These are phyloP conservation scores for Magnusiomyces sp. DNA, from an alignment of 1,139 yeast species.

Conservation along the genomic window DNA sequence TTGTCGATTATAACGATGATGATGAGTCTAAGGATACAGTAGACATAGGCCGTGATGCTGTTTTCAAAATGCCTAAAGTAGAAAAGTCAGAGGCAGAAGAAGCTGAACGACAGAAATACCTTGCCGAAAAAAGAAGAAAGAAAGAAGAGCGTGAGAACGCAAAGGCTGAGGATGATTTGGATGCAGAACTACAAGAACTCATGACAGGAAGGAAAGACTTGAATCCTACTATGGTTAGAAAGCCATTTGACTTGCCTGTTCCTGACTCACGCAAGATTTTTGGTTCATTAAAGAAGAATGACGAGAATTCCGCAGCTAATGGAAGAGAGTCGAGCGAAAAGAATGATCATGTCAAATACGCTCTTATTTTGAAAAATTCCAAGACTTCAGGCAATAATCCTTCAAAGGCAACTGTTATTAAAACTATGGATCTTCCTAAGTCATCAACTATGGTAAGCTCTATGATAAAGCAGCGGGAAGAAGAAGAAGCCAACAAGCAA, in stretches of 20 bases:
- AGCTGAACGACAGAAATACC: slow-evolving; percentile 14
- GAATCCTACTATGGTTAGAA: slow-evolving; percentile 12
- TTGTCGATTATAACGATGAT: slow-evolving; percentile 9
- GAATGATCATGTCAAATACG: slow-evolving; percentile 18
- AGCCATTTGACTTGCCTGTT: slow-evolving; percentile 29
- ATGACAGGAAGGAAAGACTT: slow-evolving; percentile 27
- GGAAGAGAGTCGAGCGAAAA: slow-evolving; percentile 5
- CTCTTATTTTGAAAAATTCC: slow-evolving; percentile 20
- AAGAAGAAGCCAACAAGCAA: slow-evolving; percentile 21
- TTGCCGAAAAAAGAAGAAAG: slow-evolving; percentile 16
- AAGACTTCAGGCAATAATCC: not conserved
- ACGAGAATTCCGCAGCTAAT: slow-evolving; percentile 1
- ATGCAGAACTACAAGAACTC: slow-evolving; percentile 29
- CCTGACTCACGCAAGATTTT: slow-evolving; percentile 17
- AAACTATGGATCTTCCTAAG: slow-evolving; percentile 24
- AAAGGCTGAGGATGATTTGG: slow-evolving; percentile 29
- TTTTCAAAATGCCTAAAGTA: slow-evolving; percentile 14
- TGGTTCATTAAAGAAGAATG: not conserved
- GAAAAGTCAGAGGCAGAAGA: slow-evolving; percentile 17
- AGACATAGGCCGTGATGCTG: slow-evolving; percentile 15
- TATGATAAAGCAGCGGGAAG: slow-evolving; percentile 20
- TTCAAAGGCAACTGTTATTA: slow-evolving; percentile 10
- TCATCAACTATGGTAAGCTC: slow-evolving; percentile 23
- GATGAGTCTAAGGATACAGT: slow-evolving; percentile 7
- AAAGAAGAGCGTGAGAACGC: slow-evolving; percentile 21